These are phyloP conservation scores for Neopestalotiopsis sp. DNA, from an alignment of 2,329 filamentous ascomycete species.

Conservation along the genomic window DNA sequence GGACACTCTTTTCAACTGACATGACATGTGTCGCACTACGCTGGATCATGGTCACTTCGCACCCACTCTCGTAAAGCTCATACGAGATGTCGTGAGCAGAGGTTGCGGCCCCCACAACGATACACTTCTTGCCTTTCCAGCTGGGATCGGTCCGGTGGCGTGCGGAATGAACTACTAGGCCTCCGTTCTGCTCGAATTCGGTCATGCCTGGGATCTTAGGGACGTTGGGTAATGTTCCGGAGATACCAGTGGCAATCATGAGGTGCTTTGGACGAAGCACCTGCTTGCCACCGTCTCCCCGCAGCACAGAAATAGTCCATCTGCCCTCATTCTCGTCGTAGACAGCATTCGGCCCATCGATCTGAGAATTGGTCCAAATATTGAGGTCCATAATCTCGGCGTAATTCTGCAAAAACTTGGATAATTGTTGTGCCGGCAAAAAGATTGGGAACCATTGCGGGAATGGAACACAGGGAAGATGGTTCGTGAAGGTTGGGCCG, in stretches of 20 bases:
- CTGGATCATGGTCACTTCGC: neutral
- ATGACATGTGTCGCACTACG: neutral
- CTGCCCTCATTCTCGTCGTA: neutral
- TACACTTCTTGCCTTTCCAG: neutral
- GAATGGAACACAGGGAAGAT: neutral
- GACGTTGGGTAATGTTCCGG: neutral
- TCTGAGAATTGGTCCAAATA: neutral
- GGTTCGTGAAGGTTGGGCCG: neutral
- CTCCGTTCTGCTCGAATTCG: neutral
- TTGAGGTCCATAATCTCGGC: neutral
- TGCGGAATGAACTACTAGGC: neutral
- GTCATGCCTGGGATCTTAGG: neutral
- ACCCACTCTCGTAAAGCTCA: neutral
- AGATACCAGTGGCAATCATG: neutral
- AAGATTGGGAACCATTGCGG: neutral
- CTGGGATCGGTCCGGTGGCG: neutral
- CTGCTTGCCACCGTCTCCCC: neutral
- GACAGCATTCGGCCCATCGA: neutral
- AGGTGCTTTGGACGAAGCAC: neutral
- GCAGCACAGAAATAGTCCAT: neutral
- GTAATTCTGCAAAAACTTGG: neutral
- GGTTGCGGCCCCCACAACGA: neutral
- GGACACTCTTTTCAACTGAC: neutral
- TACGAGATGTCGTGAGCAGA: neutral
- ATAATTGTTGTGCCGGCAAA: neutral